Base-by-base conservation (phyloP, 2,329 filamentous ascomycete species). In the Fusarium sp. region DNA sequence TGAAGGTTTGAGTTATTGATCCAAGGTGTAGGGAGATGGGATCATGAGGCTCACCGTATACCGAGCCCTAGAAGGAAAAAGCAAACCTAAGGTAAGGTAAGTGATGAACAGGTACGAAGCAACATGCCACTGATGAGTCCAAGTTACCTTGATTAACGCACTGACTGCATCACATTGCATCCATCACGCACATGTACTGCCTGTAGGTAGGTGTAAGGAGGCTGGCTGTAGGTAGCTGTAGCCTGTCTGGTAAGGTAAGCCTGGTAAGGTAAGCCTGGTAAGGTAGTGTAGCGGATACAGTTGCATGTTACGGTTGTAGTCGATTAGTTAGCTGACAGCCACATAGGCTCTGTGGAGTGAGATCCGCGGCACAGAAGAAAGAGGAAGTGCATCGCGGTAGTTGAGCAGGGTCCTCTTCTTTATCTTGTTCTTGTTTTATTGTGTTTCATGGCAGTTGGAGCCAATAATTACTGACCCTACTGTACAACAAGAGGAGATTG, bases 381-480 rank as follows among this genome's bases (percentile, higher is more conserved):
- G n/a, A n/a, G n/a, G n/a, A 59, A 60, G 54, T 30, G 28, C 50
- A 30, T 57, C 51, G 41, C 61, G 61, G 61, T 41, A 63, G 42
- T 63, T 60, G 61, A 30, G 34, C 54, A 60, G 34, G 42, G 55
- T 42, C 41, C 54, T 41, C 50, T 63, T 59, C 41, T 60, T 42
- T 60, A 51, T 24, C 39, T 38, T 34, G 41, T 44, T 62, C 59
- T 57, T 44, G 30, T 44, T 57, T 24, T 63, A n/a, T 38, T 58
- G 30, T 48, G 42, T 63, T 63, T 63, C 54, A 63, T 63, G 55
- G 54, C 14, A 61, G 59, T 57, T 62, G 50, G 48, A 51, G 48
- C 28, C 48, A 32, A 51, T 32, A 48, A 9, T 13, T 14, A 22
- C 24, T 26, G 24, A 26, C 45, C 30, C 30, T 32, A 28, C 22